A percentile compares a stretch with the other conserved stretches of the same genome.
phyloP scores from a whole-genome alignment of 2,329 filamentous ascomycete genomes.

The Volutella citrinella region DNA sequence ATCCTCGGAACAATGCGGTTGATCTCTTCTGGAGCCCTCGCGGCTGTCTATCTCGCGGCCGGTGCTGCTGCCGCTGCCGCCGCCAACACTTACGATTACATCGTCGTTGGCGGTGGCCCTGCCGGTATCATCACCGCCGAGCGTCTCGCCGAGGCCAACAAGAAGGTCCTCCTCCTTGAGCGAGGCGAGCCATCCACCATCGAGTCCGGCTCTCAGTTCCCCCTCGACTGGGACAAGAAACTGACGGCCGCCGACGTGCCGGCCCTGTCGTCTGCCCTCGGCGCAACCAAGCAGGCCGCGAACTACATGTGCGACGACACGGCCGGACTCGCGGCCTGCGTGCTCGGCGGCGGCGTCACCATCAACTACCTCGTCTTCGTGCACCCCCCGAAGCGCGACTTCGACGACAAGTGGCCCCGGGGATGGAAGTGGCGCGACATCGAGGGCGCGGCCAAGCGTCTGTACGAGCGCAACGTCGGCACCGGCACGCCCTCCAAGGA shows the following conservation, averaged over 20 bases:
- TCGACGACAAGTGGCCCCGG: slow-evolving; percentile 66
- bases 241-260: slow-evolving; percentile 69
- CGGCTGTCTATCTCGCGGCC: no score
- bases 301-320: slow-evolving; percentile 22
- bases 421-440: slow-evolving; percentile 64
- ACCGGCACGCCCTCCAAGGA: slow-evolving; percentile 64
- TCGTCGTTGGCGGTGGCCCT: slow-evolving; percentile 22
- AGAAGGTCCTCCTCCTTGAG: slow-evolving; percentile 62
- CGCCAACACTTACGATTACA: slow-evolving; percentile 19
- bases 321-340: slow-evolving; percentile 49
- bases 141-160: slow-evolving; percentile 58
- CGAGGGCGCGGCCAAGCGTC: slow-evolving; percentile 52
- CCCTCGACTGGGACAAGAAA: slow-evolving; percentile 58
- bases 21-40: no score
- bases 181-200: slow-evolving; percentile 58
- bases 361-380: slow-evolving; percentile 68
- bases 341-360: slow-evolving; percentile 64
- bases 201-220: slow-evolving; percentile 59
- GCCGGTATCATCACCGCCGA: slow-evolving; percentile 24
- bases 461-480: slow-evolving; percentile 50
- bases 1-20: no score
- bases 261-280: slow-evolving; percentile 53
- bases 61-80: not conserved
- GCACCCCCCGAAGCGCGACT: slow-evolving; percentile 62
- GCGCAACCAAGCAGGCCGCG: slow-evolving; percentile 64